Percentiles rank a stretch among this genome's conserved stretches.
These are phyloP conservation scores for Lenzites betulinus DNA, from an alignment of 768 basidiomycete genomes.

Conservation along the genomic window DNA sequence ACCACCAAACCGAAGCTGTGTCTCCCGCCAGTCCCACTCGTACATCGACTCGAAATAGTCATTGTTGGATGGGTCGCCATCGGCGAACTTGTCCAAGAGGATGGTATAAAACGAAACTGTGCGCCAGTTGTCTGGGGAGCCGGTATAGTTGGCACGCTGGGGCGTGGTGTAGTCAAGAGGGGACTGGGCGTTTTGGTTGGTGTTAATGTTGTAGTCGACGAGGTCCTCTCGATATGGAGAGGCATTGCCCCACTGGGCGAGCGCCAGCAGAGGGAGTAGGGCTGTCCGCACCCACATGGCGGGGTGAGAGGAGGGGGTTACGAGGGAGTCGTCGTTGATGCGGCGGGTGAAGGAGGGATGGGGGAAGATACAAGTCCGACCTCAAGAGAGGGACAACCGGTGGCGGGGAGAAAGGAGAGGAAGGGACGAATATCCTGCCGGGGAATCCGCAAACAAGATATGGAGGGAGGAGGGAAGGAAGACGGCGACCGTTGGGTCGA, in stretches of 20 bases:
- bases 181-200: conserved; percentile 68
- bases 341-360: not conserved
- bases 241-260: conserved; percentile 45
- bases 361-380: conserved; percentile 11
- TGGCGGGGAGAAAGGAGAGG: conserved; percentile 24
- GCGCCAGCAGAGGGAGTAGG: conserved; percentile 41
- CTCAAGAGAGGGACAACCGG: conserved; percentile 13
- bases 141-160: conserved; percentile 65
- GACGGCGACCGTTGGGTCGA: conserved; percentile 23
- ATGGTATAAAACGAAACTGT: conserved; percentile 76
- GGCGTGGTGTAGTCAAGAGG: conserved; percentile 67
- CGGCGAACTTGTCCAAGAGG: conserved; percentile 92
- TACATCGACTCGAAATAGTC: conserved; percentile 80
- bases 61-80: conserved; percentile 90
- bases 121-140: conserved; percentile 87
- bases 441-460: conserved; percentile 17
- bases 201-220: conserved; percentile 75
- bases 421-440: conserved; percentile 25
- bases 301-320: conserved; percentile 15
- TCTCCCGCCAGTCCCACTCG: conserved; percentile 87
- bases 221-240: conserved; percentile 72
- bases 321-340: conserved; percentile 7
- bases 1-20: conserved; percentile 87
- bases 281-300: conserved; percentile 53
- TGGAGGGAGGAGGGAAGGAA: conserved; percentile 14